A percentile compares a stretch with the other conserved stretches of the same genome.
Evolutionary conservation across 306 rosid species (phyloP).

Genomic region (Glycine soja): DNA sequence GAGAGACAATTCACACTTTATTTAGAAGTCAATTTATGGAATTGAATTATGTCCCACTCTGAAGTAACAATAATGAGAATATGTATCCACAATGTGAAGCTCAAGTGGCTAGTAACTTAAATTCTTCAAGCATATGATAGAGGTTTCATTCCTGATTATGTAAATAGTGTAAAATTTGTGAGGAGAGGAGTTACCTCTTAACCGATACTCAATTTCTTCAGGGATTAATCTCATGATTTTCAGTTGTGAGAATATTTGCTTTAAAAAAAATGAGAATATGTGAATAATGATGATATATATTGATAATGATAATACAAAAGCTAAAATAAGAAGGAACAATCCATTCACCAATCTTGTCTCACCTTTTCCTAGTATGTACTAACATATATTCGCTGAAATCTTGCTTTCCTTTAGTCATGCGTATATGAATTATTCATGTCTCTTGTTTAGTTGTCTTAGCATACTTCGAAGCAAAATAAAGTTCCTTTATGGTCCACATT

Average conservation of each 20-base stretch:
- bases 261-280: neutral
- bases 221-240: too few relatives aligned
- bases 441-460: neutral
- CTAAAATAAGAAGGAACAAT: neutral
- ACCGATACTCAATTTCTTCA: too few relatives aligned
- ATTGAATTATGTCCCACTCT: too few relatives aligned
- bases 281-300: neutral
- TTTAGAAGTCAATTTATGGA: too few relatives aligned
- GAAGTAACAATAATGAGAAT: neutral
- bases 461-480: neutral
- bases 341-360: neutral
- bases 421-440: neutral
- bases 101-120: too few relatives aligned
- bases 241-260: too few relatives aligned
- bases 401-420: constrained; percentile 7
- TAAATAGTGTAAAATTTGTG: too few relatives aligned
- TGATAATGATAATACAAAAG: neutral
- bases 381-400: neutral
- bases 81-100: neutral
- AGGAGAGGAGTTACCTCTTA: too few relatives aligned
- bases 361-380: neutral
- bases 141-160: too few relatives aligned
- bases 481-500: neutral
- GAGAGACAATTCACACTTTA: too few relatives aligned
- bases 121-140: too few relatives aligned